These are phyloP conservation scores for Spergularia bocconei DNA, from an alignment of 148 eudicot genomes.

Conservation along the genomic window DNA sequence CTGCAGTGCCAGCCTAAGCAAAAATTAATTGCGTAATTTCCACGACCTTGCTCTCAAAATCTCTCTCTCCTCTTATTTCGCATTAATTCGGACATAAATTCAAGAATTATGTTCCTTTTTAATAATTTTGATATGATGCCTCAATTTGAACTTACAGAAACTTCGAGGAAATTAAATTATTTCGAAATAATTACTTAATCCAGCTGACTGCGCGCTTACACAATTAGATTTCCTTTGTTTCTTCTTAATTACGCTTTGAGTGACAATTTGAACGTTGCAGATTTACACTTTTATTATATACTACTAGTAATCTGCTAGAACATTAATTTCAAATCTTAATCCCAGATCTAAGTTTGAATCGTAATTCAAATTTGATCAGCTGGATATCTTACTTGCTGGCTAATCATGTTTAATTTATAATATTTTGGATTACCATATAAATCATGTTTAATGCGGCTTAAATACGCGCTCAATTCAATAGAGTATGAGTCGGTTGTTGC, in stretches of 20 bases:
- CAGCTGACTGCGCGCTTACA: constrained; percentile 20
- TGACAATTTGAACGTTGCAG: constrained; percentile 5
- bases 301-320: too few species aligned
- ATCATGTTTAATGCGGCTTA: neutral
- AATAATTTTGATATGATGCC: neutral
- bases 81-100: constrained; percentile 30
- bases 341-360: neutral
- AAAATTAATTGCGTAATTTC: constrained; percentile 26
- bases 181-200: neutral
- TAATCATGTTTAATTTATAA: too few species aligned
- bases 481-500: too few species aligned
- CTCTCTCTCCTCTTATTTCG: neutral
- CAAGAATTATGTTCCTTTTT: neutral
- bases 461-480: too few species aligned
- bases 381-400: neutral
- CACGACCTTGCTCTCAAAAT: constrained; percentile 11
- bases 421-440: neutral
- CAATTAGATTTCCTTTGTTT: neutral
- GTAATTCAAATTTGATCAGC: neutral
- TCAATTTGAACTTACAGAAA: neutral
- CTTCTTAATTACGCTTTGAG: neutral
- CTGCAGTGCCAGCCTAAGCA: constrained; percentile 26
- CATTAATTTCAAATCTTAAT: neutral
- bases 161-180: constrained; percentile 20
- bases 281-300: neutral